phyloP scores from a whole-genome alignment of 192 early-diverging fungal genomes.

The Backusella psychrophila region DNA sequence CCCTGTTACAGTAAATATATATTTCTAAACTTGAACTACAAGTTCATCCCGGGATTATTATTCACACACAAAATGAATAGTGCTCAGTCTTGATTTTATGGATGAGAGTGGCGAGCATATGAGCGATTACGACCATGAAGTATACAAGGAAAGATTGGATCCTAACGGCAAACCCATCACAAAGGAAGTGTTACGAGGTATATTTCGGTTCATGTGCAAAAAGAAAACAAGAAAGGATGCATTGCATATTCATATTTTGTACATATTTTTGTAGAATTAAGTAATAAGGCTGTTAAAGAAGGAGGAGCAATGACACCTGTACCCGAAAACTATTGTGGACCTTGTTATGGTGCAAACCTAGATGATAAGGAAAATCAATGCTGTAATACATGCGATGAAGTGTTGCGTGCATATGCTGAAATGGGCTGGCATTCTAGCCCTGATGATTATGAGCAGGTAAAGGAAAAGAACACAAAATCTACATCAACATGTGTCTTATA shows the following conservation, averaged over 20 bases:
- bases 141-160: conserved; percentile 77
- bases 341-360: conserved; percentile 72
- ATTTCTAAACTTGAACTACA: background rate
- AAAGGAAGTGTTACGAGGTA: conserved; percentile 53
- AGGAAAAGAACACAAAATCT: background rate
- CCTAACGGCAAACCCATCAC: conserved; percentile 65
- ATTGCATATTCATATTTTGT: no score
- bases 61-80: conserved; percentile 27
- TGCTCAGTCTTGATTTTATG: conserved; percentile 92
- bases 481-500: background rate
- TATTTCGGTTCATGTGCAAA: background rate
- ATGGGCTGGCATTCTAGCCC: conserved; percentile 82
- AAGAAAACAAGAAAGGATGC: no score
- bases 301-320: background rate
- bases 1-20: conserved; percentile 73
- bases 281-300: conserved; percentile 38
- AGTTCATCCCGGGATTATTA: background rate
- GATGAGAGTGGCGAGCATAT: conserved; percentile 92
- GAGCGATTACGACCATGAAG: conserved; percentile 66
- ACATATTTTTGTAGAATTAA: conserved; percentile 42
- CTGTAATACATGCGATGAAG: conserved; percentile 93
- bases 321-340: conserved; percentile 67
- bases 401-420: conserved; percentile 74
- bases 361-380: conserved; percentile 55
- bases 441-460: conserved; percentile 75